These are phyloP conservation scores for Rhizopogon vinicolor DNA, from an alignment of 768 basidiomycete species.

Conservation along the genomic window DNA sequence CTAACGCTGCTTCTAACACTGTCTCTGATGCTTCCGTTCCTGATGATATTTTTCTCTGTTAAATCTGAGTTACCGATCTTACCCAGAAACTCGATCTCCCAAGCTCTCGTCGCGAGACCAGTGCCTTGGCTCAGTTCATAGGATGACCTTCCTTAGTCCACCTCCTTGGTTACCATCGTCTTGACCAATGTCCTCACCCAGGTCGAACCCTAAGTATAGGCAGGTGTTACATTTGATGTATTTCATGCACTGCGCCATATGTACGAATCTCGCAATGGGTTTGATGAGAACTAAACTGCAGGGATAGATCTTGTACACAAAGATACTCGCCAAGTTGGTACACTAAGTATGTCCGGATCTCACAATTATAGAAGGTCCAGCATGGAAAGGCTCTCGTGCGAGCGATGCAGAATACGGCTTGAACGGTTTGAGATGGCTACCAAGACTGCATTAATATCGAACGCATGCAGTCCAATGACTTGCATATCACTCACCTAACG, in stretches of 20 bases:
- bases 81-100: background rate
- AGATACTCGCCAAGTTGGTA: too few species aligned
- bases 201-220: conserved; percentile 4
- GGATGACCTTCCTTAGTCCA: too few species aligned
- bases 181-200: conserved; percentile 12
- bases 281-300: too few species aligned
- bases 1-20: conserved; percentile 16
- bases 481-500: conserved; percentile 17
- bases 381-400: background rate
- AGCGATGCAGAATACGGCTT: background rate
- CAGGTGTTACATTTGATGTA: too few species aligned
- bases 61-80: background rate
- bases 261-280: too few species aligned
- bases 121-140: background rate
- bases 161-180: conserved; percentile 21
- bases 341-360: background rate
- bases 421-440: conserved; percentile 6
- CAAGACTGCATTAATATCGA: background rate
- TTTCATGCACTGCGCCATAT: too few species aligned
- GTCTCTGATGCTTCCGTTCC: conserved; percentile 13
- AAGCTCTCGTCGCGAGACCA: background rate
- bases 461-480: too few species aligned
- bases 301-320: too few species aligned
- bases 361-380: background rate
- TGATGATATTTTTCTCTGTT: background rate